Percentiles rank a stretch among this genome's conserved stretches.
Conservation (phyloP, 164 flowering plant species). For the Santalum album region DNA sequence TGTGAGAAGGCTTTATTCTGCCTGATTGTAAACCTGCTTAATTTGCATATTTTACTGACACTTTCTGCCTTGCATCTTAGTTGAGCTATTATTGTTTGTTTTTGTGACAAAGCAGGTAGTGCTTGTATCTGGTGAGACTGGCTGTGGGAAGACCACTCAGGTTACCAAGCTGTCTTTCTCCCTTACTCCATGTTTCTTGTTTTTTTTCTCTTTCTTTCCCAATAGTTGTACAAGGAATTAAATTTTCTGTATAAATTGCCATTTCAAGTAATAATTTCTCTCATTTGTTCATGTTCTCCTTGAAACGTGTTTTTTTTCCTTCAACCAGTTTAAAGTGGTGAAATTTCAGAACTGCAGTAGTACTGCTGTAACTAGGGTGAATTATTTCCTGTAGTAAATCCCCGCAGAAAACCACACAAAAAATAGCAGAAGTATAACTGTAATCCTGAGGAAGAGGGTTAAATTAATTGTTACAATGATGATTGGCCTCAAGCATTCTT, state of each 20-base stretch:
- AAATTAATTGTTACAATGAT: no score
- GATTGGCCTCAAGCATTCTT: no score
- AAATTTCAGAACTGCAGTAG: no score
- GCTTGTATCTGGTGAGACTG: constrained; percentile 95
- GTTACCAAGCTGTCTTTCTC: constrained; percentile 22
- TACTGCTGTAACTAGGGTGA: no score
- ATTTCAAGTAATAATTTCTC: not conserved
- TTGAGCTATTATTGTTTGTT: not conserved
- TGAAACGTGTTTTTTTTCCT: no score
- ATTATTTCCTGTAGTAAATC: no score
- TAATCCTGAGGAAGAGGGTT: no score
- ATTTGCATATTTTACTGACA: not conserved
- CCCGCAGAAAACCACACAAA: no score
- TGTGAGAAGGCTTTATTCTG: not conserved
- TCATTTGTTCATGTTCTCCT: not conserved
- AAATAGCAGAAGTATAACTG: no score
- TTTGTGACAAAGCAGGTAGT: constrained; percentile 56
- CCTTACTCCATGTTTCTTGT: not conserved
- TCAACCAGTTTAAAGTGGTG: no score
- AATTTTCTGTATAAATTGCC: not conserved
- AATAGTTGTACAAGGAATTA: no score
- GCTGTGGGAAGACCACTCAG: constrained; percentile 99
- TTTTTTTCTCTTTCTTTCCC: no score
- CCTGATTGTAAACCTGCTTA: not conserved
- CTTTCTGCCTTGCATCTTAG: not conserved